Conservation (phyloP, 495 filamentous ascomycete species). For the Penicillium cosmopolitanum region DNA sequence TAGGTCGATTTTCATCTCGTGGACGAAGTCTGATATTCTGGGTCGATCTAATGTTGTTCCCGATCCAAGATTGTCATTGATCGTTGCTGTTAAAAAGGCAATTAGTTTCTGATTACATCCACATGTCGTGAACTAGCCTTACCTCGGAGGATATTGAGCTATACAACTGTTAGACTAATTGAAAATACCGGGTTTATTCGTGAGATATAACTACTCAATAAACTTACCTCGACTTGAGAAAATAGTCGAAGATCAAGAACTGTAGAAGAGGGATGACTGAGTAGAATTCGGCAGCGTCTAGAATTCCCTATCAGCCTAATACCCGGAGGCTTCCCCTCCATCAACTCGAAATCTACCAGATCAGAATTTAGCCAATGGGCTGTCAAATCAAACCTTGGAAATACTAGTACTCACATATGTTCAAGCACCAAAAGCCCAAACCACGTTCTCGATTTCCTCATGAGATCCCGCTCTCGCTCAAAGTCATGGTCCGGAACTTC, state of each 20-base stretch:
- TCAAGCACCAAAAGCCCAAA: constrained; percentile 52
- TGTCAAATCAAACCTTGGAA: not conserved
- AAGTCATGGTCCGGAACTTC: constrained; percentile 17
- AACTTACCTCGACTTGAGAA: constrained; percentile 53
- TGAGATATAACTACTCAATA: not conserved
- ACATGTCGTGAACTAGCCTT: not conserved
- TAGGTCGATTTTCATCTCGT: constrained; percentile 49
- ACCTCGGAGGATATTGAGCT: constrained; percentile 51
- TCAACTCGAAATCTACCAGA: constrained; percentile 50
- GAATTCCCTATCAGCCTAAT: constrained; percentile 44
- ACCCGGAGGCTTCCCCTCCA: constrained; percentile 50
- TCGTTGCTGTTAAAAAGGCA: constrained; percentile 26
- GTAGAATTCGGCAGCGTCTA: constrained; percentile 47
- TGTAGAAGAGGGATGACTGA: constrained; percentile 46
- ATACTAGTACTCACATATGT: constrained; percentile 44
- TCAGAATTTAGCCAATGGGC: constrained; percentile 3
- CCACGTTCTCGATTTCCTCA: constrained; percentile 49
- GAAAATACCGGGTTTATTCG: not conserved
- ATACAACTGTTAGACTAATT: constrained; percentile 12
- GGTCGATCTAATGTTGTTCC: constrained; percentile 26
- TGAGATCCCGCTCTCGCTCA: constrained; percentile 36
- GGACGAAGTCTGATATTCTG: constrained; percentile 44
- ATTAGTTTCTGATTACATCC: not conserved
- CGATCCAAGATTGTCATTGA: constrained; percentile 36
- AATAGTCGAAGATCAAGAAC: constrained; percentile 53